phyloP scores from a whole-genome alignment of 768 basidiomycete species.

The Russula dissimulans region DNA sequence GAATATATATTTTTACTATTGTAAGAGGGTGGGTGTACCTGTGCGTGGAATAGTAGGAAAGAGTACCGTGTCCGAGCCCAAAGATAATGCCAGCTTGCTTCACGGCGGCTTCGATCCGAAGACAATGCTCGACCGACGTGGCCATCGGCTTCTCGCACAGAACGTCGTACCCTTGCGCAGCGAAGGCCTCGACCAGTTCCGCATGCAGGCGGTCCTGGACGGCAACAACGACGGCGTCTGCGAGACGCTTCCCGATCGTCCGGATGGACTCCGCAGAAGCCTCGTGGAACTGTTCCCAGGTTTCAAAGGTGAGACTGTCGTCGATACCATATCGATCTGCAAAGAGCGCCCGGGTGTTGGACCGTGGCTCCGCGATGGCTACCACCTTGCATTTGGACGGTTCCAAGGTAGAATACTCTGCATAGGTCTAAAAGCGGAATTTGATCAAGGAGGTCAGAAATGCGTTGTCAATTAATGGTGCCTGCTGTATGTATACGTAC shows the following conservation, averaged over 20 bases:
- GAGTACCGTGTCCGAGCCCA: conserved; percentile 78
- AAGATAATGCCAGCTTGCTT: conserved; percentile 66
- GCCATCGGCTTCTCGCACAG: conserved; percentile 94
- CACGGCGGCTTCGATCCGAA: conserved; percentile 65
- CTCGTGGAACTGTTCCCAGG: conserved; percentile 61
- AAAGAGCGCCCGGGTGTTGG: conserved; percentile 51
- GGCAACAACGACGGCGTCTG: conserved; percentile 73
- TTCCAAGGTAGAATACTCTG: conserved; percentile 46
- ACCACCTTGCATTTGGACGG: conserved; percentile 68
- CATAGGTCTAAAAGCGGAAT: conserved; percentile 41
- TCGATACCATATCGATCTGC: conserved; percentile 52
- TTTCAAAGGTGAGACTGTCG: conserved; percentile 55
- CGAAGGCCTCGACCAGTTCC: conserved; percentile 66
- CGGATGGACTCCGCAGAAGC: conserved; percentile 60
- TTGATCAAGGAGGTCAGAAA: not conserved
- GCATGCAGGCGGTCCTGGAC: conserved; percentile 77
- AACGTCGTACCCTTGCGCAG: conserved; percentile 76
- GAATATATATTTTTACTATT: too few species aligned
- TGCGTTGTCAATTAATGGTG: too few species aligned
- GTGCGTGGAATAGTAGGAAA: not conserved
- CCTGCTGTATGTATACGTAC: conserved; percentile 29
- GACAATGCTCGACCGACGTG: conserved; percentile 58
- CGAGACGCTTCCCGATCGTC: conserved; percentile 58
- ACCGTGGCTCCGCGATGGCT: conserved; percentile 77
- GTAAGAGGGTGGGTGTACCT: too few species aligned